These are phyloP conservation scores for Pythium folliculosum DNA, from an alignment of 352 stramenopile species.

Conservation along the genomic window DNA sequence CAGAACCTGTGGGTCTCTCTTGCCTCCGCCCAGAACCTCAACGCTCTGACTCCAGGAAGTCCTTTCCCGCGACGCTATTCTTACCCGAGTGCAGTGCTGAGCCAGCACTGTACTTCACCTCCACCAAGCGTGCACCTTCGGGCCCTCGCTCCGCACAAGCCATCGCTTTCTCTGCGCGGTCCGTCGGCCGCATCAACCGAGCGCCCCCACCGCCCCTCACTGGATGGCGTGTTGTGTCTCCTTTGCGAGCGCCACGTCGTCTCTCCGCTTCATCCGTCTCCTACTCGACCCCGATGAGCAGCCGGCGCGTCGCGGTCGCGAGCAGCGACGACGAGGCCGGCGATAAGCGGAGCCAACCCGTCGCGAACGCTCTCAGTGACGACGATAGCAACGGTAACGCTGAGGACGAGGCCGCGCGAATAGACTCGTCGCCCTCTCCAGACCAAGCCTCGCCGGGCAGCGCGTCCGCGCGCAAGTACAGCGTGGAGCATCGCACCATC, in stretches of 20 bases:
- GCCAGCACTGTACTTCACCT: too few species aligned
- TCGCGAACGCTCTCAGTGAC: background rate
- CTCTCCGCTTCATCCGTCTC: background rate
- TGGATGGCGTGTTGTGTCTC: background rate
- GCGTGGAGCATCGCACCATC: background rate
- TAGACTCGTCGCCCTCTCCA: background rate
- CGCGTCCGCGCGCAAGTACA: background rate
- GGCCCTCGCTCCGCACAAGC: too few species aligned
- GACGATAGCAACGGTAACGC: background rate
- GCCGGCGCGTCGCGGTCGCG: slow-evolving; percentile 1
- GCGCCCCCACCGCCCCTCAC: background rate
- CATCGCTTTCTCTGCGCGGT: background rate
- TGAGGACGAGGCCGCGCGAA: background rate
- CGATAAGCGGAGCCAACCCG: background rate
- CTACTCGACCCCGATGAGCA: background rate
- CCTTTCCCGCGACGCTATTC: background rate
- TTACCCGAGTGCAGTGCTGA: background rate
- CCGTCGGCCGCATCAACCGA: background rate
- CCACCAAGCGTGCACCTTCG: too few species aligned
- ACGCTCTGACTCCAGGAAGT: too few species aligned
- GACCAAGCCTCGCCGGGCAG: too few species aligned
- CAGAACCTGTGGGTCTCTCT: background rate
- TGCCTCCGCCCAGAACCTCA: background rate
- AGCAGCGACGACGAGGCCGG: background rate
- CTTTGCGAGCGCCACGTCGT: background rate